Percentiles rank a stretch among this genome's conserved stretches.
These are phyloP conservation scores for Triticum turgidum DNA, from an alignment of 176 grass and related monocot species.

Conservation along the genomic window DNA sequence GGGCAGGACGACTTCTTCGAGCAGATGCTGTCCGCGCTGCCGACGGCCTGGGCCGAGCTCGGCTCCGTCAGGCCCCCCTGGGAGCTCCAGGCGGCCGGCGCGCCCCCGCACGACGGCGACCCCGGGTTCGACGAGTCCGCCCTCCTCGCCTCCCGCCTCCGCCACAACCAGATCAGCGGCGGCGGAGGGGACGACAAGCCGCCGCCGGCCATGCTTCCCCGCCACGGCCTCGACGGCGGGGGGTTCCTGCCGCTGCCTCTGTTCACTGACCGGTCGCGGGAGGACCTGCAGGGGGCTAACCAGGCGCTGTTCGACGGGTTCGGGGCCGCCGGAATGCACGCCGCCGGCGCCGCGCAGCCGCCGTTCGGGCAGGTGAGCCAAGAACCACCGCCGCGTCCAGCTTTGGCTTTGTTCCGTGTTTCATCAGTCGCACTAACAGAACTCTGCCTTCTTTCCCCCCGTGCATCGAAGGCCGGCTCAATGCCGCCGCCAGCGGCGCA, in stretches of 20 bases:
- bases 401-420: background rate
- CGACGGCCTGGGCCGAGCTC: conserved; percentile 68
- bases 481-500: conserved; percentile 29
- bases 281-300: conserved; percentile 45
- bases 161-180: conserved; percentile 84
- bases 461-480: conserved; percentile 43
- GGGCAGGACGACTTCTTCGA: conserved; percentile 88
- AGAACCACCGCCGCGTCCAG: background rate
- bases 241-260: conserved; percentile 62
- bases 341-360: conserved; percentile 4
- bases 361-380: conserved; percentile 45
- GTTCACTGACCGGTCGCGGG: conserved; percentile 47
- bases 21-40: conserved; percentile 84
- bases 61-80: conserved; percentile 59
- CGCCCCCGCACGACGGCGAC: conserved; percentile 2
- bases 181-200: conserved; percentile 45
- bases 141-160: conserved; percentile 65
- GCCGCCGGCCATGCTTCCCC: conserved; percentile 52
- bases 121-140: conserved; percentile 60
- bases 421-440: conserved; percentile 5
- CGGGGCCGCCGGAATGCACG: conserved; percentile 33
- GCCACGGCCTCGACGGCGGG: conserved; percentile 33
- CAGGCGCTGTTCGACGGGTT: conserved; percentile 49
- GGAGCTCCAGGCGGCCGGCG: conserved; percentile 44
- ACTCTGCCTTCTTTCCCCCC: background rate